Evolutionary conservation across 2,329 filamentous ascomycete genomes (phyloP).

Genomic region (Calonectria fujianensis): DNA sequence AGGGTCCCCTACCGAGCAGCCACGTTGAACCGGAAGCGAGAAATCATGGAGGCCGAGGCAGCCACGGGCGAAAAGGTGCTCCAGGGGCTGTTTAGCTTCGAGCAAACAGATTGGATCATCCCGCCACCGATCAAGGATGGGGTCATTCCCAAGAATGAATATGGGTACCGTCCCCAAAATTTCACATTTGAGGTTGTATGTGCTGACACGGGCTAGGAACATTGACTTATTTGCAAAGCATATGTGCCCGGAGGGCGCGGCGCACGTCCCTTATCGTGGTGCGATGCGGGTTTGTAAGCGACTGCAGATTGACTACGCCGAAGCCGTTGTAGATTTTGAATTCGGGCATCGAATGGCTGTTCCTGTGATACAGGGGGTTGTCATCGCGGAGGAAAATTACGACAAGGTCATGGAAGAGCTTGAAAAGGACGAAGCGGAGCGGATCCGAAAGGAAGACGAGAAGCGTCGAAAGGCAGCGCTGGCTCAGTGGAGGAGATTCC

Average conservation of each 20-base stretch:
- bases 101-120: constrained; percentile 97
- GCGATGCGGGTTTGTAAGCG: constrained; percentile 88
- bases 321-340: constrained; percentile 97
- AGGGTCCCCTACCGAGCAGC: constrained; percentile 92
- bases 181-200: background rate
- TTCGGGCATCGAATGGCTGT: constrained; percentile 97
- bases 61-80: constrained; percentile 87
- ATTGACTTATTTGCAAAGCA: constrained; percentile 96
- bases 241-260: constrained; percentile 90
- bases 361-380: constrained; percentile 91
- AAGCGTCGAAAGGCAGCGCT: constrained; percentile 86
- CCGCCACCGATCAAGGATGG: constrained; percentile 90
- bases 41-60: constrained; percentile 89
- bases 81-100: constrained; percentile 88
- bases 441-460: constrained; percentile 85
- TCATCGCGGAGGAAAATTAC: constrained; percentile 88
- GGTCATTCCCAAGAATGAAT: constrained; percentile 93
- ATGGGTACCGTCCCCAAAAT: constrained; percentile 71
- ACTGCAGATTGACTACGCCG: constrained; percentile 90
- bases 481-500: constrained; percentile 88
- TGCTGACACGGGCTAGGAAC: constrained; percentile 70
- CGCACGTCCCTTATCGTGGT: constrained; percentile 87
- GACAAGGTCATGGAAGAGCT: constrained; percentile 85
- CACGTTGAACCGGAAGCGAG: constrained; percentile 88
- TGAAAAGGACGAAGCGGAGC: constrained; percentile 84